These are phyloP conservation scores for Dryas drummondii DNA, from an alignment of 306 rosid genomes.

Conservation along the genomic window DNA sequence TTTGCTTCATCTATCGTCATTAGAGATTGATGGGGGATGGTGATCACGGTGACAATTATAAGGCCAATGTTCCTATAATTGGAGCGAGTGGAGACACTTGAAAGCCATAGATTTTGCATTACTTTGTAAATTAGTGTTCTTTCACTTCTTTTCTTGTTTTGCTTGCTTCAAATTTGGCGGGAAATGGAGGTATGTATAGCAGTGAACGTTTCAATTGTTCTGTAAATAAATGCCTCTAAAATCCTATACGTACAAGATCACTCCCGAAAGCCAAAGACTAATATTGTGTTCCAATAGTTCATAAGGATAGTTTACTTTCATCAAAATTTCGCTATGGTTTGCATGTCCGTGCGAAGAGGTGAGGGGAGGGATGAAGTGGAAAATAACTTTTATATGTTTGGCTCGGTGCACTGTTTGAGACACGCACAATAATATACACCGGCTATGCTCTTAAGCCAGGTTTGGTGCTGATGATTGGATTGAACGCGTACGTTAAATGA, in stretches of 20 bases:
- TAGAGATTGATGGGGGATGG: neutral
- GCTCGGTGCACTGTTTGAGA: no score
- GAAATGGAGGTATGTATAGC: neutral
- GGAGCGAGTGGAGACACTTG: neutral
- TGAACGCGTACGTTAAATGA: no score
- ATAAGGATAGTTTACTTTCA: neutral
- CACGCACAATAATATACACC: no score
- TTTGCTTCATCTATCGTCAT: neutral
- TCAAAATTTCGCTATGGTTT: neutral
- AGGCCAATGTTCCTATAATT: neutral
- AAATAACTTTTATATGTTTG: no score
- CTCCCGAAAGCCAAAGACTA: neutral
- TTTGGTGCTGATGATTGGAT: no score
- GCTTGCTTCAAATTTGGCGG: neutral
- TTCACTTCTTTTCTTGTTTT: neutral
- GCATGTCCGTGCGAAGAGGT: no score
- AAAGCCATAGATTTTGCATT: neutral
- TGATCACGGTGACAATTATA: neutral
- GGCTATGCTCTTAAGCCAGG: no score
- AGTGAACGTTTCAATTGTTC: constrained; percentile 9
- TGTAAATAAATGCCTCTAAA: constrained; percentile 3
- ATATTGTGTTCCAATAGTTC: neutral
- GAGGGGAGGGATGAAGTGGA: no score
- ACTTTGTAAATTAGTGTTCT: neutral
- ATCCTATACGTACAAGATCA: neutral